Percentiles rank a stretch among this genome's conserved stretches.
Evolutionary conservation across 257 asterid genomes (phyloP).

Genomic region (Phtheirospermum japonicum): DNA sequence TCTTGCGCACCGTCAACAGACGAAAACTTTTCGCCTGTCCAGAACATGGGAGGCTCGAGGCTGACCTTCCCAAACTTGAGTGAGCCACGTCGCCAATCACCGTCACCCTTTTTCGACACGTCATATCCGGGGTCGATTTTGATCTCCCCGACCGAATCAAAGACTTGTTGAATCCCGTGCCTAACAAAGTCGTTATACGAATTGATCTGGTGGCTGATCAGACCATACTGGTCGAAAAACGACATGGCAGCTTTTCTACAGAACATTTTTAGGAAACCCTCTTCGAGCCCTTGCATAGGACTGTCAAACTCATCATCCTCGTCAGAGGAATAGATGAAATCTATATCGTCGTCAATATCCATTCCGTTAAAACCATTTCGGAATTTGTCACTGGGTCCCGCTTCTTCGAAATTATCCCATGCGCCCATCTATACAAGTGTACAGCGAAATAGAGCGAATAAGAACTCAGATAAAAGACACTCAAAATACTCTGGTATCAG

Average conservation of each 20-base stretch:
- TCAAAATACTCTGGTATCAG: neutral
- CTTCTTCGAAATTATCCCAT: constrained; percentile 40
- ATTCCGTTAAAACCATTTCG: constrained; percentile 32
- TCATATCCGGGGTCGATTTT: constrained; percentile 72
- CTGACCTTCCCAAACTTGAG: constrained; percentile 74
- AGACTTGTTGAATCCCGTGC: constrained; percentile 63
- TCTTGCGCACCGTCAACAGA: constrained; percentile 46
- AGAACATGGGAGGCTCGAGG: constrained; percentile 59
- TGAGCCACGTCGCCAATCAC: constrained; percentile 74
- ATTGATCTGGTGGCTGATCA: constrained; percentile 79
- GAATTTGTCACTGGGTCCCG: constrained; percentile 49
- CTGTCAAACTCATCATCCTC: constrained; percentile 39
- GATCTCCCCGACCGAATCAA: constrained; percentile 79
- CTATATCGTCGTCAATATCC: constrained; percentile 54
- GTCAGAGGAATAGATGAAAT: constrained; percentile 38
- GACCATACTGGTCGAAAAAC: constrained; percentile 72
- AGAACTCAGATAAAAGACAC: neutral
- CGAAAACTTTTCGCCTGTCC: constrained; percentile 60
- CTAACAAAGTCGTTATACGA: constrained; percentile 72
- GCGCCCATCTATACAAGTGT: constrained; percentile 38
- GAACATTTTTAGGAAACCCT: constrained; percentile 43
- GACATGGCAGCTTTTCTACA: constrained; percentile 64
- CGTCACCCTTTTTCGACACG: constrained; percentile 76
- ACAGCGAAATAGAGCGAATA: neutral
- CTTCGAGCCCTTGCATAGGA: constrained; percentile 47